Evolutionary conservation across 2,329 filamentous ascomycete species (phyloP).

Genomic region (Dendrostoma leiphaemia): DNA sequence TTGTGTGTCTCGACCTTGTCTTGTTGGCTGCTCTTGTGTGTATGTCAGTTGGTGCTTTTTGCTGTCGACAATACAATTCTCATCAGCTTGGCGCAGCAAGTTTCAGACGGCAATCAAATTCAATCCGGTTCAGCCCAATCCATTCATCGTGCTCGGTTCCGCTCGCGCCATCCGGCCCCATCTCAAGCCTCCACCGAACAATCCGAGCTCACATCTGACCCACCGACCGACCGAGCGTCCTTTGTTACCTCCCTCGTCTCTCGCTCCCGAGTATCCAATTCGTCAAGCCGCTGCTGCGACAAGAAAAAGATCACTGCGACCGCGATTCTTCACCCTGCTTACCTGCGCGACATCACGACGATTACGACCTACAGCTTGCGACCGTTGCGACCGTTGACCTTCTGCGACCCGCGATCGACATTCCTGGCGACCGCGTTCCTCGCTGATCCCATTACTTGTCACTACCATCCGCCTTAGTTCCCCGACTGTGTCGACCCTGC

Average conservation of each 20-base stretch:
- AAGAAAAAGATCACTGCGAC: neutral
- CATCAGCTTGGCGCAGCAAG: conserved; percentile 1
- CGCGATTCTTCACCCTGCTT: neutral
- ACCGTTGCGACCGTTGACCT: neutral
- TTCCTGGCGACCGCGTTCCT: conserved; percentile 5
- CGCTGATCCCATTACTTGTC: conserved; percentile 1
- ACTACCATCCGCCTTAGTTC: no score
- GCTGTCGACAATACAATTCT: neutral
- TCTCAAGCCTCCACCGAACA: no score
- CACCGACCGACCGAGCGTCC: conserved; percentile 1
- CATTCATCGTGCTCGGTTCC: neutral
- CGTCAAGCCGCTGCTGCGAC: conserved; percentile 1
- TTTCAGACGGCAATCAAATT: neutral
- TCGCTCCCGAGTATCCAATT: neutral
- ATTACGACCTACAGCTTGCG: conserved; percentile 3
- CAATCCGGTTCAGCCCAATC: no score
- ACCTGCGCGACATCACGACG: conserved; percentile 8
- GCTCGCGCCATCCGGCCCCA: neutral
- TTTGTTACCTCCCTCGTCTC: neutral
- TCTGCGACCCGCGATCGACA: conserved; percentile 10
- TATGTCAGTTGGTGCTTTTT: conserved; percentile 10
- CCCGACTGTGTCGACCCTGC: neutral
- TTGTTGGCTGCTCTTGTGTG: conserved; percentile 4
- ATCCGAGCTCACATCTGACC: neutral
- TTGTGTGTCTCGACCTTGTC: conserved; percentile 8